phyloP scores from a whole-genome alignment of 306 rosid species.

The Oxytropis ochrocephala region DNA sequence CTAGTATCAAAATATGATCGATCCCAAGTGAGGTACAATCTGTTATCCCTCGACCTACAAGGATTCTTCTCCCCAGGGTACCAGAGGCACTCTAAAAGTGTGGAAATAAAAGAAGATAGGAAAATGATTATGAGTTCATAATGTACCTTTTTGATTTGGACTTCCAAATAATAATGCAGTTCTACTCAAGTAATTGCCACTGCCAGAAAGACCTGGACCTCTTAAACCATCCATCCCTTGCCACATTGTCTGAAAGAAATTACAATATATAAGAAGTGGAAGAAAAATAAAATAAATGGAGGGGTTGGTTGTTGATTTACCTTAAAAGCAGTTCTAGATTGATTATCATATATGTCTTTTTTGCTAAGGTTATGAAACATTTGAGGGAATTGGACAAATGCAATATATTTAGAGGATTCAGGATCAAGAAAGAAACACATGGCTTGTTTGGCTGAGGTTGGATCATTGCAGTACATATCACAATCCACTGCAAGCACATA shows the following conservation, averaged over 20 bases:
- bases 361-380: conserved; percentile 43
- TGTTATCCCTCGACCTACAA: too few relatives aligned
- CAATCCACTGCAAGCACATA: conserved; percentile 53
- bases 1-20: too few relatives aligned
- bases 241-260: conserved; percentile 39
- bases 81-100: too few relatives aligned
- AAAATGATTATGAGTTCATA: not conserved
- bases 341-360: conserved; percentile 44
- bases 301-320: conserved; percentile 6
- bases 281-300: not conserved
- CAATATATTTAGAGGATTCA: conserved; percentile 15
- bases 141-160: conserved; percentile 33
- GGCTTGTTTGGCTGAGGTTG: conserved; percentile 61
- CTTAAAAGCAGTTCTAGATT: conserved; percentile 35
- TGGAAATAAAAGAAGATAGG: not conserved
- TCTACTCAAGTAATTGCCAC: conserved; percentile 38
- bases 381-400: conserved; percentile 54
- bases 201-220: conserved; percentile 49
- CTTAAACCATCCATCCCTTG: conserved; percentile 46
- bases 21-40: too few relatives aligned
- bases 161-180: conserved; percentile 32
- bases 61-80: too few relatives aligned
- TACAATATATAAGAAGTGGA: not conserved
- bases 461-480: conserved; percentile 64
- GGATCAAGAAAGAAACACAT: conserved; percentile 69